Conservation (phyloP, 441 rosid species). For the Geranium incanum region DNA sequence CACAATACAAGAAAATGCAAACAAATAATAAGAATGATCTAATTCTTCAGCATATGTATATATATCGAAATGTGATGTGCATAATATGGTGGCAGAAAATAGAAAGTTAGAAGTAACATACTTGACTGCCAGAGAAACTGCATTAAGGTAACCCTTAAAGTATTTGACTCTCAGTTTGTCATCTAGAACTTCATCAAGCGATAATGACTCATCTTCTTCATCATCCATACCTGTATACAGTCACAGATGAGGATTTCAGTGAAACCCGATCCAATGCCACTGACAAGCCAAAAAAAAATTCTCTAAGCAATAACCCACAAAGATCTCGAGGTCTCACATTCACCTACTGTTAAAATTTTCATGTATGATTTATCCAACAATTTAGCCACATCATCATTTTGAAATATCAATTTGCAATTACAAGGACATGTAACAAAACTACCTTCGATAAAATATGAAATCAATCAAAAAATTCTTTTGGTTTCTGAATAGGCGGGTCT, state of each 20-base stretch:
- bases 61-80: neutral
- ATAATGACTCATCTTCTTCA: conserved; percentile 46
- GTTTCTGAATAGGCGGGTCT: neutral
- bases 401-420: neutral
- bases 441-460: neutral
- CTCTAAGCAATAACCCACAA: neutral
- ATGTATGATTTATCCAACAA: too few species aligned
- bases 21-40: too few species aligned
- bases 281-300: neutral
- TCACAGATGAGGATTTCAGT: neutral
- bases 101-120: conserved; percentile 26
- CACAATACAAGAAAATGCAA: too few species aligned
- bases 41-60: too few species aligned
- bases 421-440: neutral
- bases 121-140: conserved; percentile 69
- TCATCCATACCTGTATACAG: conserved; percentile 77
- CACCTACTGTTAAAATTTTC: too few species aligned
- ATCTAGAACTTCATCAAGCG: conserved; percentile 70
- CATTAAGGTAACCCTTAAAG: conserved; percentile 58
- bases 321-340: too few species aligned
- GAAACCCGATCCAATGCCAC: neutral
- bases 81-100: conserved; percentile 8
- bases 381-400: too few species aligned
- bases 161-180: conserved; percentile 65
- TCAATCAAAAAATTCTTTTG: too few species aligned